Percentiles rank a stretch among this genome's conserved stretches.
These are phyloP conservation scores for Aspergillus conjunctus DNA, from an alignment of 495 filamentous ascomycete species.

Conservation along the genomic window DNA sequence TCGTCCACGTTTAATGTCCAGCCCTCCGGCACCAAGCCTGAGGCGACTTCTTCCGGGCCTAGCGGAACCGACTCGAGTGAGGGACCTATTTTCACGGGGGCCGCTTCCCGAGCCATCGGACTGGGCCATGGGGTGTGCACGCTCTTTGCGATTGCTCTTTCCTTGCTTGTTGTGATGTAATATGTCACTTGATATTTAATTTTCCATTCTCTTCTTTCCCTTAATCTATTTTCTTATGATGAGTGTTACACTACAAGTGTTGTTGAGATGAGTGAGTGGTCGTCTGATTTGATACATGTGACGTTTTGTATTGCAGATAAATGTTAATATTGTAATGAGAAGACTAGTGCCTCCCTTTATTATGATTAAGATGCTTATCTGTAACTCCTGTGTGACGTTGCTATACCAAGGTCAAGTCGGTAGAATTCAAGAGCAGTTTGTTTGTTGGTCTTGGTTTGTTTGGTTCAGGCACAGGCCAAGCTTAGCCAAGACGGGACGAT, in stretches of 20 bases:
- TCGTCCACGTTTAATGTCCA: conserved; percentile 28
- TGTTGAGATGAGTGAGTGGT: no score
- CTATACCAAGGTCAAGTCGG: no score
- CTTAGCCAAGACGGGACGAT: conserved; percentile 28
- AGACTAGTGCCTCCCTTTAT: no score
- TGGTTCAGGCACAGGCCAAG: conserved; percentile 10
- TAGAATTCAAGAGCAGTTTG: neutral
- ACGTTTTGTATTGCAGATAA: no score
- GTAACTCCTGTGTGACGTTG: no score
- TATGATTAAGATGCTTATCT: no score
- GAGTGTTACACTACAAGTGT: no score
- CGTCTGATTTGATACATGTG: no score
- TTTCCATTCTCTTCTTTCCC: no score
- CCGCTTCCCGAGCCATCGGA: conserved; percentile 20
- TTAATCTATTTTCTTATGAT: no score
- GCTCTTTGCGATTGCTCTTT: conserved; percentile 15
- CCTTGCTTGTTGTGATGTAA: conserved; percentile 22
- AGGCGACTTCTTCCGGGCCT: conserved; percentile 15
- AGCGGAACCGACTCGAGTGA: conserved; percentile 28
- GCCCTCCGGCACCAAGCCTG: conserved; percentile 12
- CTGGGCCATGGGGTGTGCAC: conserved; percentile 14
- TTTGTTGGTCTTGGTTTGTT: neutral
- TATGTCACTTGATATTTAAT: conserved; percentile 1
- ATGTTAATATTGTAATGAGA: no score
- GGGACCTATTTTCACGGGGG: conserved; percentile 32